Conservation (phyloP, 1,284 basidiomycete genomes). For the Bondarzewia mesenterica region DNA sequence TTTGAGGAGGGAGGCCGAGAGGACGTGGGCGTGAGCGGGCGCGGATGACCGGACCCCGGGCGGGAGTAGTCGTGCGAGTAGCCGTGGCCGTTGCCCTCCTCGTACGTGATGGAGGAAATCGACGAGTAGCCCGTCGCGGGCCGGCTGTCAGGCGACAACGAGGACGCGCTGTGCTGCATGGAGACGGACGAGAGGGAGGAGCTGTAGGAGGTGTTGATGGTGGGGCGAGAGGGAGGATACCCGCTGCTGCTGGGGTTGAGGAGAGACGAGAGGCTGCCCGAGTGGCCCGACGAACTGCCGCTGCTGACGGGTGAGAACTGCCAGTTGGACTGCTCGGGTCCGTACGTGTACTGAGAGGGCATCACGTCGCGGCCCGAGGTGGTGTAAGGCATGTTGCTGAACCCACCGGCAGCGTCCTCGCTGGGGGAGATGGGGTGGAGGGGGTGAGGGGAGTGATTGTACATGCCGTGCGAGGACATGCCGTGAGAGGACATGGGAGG, state of each 20-base stretch:
- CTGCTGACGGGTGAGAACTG: slow-evolving; percentile 45
- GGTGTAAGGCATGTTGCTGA: slow-evolving; percentile 41
- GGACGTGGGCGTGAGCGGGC: slow-evolving; percentile 31
- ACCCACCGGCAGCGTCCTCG: slow-evolving; percentile 56
- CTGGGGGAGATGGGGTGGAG: slow-evolving; percentile 57
- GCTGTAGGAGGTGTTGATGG: slow-evolving; percentile 62
- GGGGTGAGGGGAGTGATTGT: slow-evolving; percentile 44
- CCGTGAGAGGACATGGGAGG: slow-evolving; percentile 47
- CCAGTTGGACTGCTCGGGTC: slow-evolving; percentile 49
- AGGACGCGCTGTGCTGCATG: slow-evolving; percentile 63
- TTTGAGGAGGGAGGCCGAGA: slow-evolving; percentile 57
- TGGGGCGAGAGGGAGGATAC: slow-evolving; percentile 38
- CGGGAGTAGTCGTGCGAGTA: slow-evolving; percentile 56
- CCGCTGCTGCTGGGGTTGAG: slow-evolving; percentile 64
- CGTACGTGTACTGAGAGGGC: slow-evolving; percentile 52
- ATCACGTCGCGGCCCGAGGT: slow-evolving; percentile 35
- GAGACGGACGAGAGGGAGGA: slow-evolving; percentile 59
- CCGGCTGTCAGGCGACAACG: slow-evolving; percentile 72
- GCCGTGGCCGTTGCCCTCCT: slow-evolving; percentile 39
- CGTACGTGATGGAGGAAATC: slow-evolving; percentile 64
- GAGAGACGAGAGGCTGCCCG: slow-evolving; percentile 68
- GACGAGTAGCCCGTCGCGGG: slow-evolving; percentile 79
- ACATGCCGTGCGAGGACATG: slow-evolving; percentile 49
- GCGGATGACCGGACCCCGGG: slow-evolving; percentile 63
- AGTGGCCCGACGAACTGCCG: slow-evolving; percentile 51